These are phyloP conservation scores for Penicillium sp. DNA, from an alignment of 2,329 filamentous ascomycete species.

Conservation along the genomic window DNA sequence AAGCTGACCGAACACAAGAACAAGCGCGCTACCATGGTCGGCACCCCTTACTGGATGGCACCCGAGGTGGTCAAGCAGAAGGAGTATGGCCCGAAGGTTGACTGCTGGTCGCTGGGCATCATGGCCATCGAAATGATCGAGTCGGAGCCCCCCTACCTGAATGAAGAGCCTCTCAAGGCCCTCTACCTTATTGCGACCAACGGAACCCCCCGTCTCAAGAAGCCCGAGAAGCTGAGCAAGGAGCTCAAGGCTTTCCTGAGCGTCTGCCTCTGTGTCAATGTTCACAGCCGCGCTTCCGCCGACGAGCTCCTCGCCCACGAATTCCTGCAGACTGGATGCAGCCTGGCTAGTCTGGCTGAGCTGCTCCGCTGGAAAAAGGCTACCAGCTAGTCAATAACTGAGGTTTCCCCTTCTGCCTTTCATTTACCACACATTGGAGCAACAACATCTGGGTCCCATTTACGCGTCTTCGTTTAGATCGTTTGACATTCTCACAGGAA, in stretches of 20 bases:
- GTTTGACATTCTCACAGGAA: constrained; percentile 27
- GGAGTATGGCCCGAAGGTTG: constrained; percentile 96
- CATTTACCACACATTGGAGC: constrained; percentile 25
- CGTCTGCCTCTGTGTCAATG: constrained; percentile 94
- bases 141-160: constrained; percentile 94
- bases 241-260: constrained; percentile 96
- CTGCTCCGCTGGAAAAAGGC: constrained; percentile 69
- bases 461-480: constrained; percentile 28
- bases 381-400: constrained; percentile 33
- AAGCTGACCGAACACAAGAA: constrained; percentile 96
- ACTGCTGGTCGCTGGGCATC: constrained; percentile 98
- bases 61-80: constrained; percentile 99
- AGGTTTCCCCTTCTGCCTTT: not conserved
- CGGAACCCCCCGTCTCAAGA: constrained; percentile 94
- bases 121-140: constrained; percentile 99
- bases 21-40: constrained; percentile 98
- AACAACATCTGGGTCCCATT: constrained; percentile 36
- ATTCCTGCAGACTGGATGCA: constrained; percentile 90
- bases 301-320: constrained; percentile 88
- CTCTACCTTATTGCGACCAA: constrained; percentile 97
- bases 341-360: constrained; percentile 76
- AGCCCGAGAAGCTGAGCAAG: constrained; percentile 95
- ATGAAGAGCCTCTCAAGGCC: constrained; percentile 96
- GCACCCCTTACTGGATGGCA: constrained; percentile 99
- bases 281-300: constrained; percentile 89